phyloP scores from a whole-genome alignment of 495 filamentous ascomycete genomes.

The Penicillium tannophilum region DNA sequence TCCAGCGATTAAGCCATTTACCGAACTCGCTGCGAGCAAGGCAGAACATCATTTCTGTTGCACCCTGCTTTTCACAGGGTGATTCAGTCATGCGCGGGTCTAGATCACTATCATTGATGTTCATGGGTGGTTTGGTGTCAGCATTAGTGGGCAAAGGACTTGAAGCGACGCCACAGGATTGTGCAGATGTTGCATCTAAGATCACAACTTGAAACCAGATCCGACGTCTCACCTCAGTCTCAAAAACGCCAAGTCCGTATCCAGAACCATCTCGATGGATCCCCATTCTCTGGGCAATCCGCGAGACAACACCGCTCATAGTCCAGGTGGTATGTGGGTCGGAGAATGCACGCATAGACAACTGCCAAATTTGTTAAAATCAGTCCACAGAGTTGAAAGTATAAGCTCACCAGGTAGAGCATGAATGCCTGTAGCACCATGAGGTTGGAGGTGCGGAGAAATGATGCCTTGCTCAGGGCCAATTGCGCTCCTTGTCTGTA shows the following conservation, averaged over 20 bases:
- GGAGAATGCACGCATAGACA: slow-evolving; percentile 34
- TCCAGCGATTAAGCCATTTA: slow-evolving; percentile 43
- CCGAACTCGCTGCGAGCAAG: slow-evolving; percentile 51
- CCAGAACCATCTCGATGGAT: slow-evolving; percentile 46
- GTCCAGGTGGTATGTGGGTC: slow-evolving; percentile 48
- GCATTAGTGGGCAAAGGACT: slow-evolving; percentile 17
- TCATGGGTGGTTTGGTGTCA: slow-evolving; percentile 47
- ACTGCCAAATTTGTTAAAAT: slow-evolving; percentile 20
- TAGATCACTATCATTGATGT: slow-evolving; percentile 61
- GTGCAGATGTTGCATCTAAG: slow-evolving; percentile 37
- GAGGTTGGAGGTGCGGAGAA: slow-evolving; percentile 47
- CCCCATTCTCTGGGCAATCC: slow-evolving; percentile 47
- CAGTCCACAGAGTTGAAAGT: not conserved
- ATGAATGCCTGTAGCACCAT: slow-evolving; percentile 50
- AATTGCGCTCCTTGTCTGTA: slow-evolving; percentile 46
- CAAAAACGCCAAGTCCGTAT: slow-evolving; percentile 39
- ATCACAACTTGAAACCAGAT: slow-evolving; percentile 44
- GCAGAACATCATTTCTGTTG: slow-evolving; percentile 71
- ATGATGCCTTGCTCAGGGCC: slow-evolving; percentile 48
- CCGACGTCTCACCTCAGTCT: slow-evolving; percentile 49
- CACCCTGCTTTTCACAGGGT: slow-evolving; percentile 53
- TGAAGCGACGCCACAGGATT: slow-evolving; percentile 34
- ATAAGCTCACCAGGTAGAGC: slow-evolving; percentile 40
- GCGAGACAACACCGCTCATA: slow-evolving; percentile 42
- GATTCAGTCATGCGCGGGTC: slow-evolving; percentile 57